Evolutionary conservation across 2,329 filamentous ascomycete genomes (phyloP).

Genomic region (Alternaria sp.): DNA sequence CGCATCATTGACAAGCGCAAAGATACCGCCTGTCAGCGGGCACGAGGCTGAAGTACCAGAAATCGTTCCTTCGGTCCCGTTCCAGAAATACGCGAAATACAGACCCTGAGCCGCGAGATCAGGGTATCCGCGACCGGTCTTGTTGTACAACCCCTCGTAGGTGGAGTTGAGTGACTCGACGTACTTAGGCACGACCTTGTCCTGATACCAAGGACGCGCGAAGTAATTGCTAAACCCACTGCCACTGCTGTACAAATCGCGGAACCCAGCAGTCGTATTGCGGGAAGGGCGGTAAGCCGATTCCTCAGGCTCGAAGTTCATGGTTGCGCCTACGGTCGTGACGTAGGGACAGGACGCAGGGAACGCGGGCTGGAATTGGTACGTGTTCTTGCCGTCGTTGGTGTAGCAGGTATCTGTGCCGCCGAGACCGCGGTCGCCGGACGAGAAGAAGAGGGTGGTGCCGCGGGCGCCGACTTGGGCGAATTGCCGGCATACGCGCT

Average conservation of each 20-base stretch:
- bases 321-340: constrained; percentile 69
- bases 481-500: constrained; percentile 67
- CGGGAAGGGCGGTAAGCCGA: constrained; percentile 48
- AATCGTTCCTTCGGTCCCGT: constrained; percentile 47
- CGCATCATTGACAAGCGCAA: constrained; percentile 69
- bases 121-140: constrained; percentile 64
- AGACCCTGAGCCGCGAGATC: constrained; percentile 68
- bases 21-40: constrained; percentile 64
- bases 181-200: constrained; percentile 53
- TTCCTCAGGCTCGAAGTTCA: constrained; percentile 60
- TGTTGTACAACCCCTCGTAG: constrained; percentile 56
- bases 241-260: constrained; percentile 59
- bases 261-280: constrained; percentile 43
- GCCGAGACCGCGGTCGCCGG: constrained; percentile 67
- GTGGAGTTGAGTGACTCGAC: background rate
- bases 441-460: constrained; percentile 68
- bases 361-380: constrained; percentile 66
- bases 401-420: constrained; percentile 59
- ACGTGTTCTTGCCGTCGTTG: constrained; percentile 64
- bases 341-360: constrained; percentile 72
- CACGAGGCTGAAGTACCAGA: constrained; percentile 63
- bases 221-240: constrained; percentile 60
- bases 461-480: constrained; percentile 71
- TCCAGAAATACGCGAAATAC: constrained; percentile 54
- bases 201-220: constrained; percentile 56